These are phyloP conservation scores for Saturnispora gosingensis DNA, from an alignment of 805 yeast genomes.

Conservation along the genomic window DNA sequence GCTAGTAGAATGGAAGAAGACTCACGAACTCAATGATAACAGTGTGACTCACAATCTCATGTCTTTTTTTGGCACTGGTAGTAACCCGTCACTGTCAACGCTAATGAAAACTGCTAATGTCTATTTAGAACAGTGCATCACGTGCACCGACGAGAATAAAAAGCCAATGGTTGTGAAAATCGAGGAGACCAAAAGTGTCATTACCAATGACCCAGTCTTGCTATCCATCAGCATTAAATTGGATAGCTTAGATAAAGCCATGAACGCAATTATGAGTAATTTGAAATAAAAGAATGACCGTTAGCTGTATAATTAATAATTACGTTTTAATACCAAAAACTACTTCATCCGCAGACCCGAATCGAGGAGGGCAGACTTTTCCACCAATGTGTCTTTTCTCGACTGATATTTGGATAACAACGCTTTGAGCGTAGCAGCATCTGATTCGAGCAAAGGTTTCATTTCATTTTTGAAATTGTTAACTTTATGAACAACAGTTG, in stretches of 20 bases:
- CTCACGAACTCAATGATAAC: background rate
- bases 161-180: conserved; percentile 47
- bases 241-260: conserved; percentile 47
- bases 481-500: background rate
- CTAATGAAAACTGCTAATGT: conserved; percentile 34
- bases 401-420: background rate
- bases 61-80: conserved; percentile 4
- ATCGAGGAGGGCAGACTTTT: background rate
- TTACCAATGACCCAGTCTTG: conserved; percentile 60
- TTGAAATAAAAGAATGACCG: background rate
- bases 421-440: background rate
- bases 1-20: conserved; percentile 25
- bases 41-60: background rate
- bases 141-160: conserved; percentile 37
- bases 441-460: background rate
- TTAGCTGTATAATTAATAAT: no score
- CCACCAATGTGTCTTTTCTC: background rate
- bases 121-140: conserved; percentile 53
- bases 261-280: conserved; percentile 12
- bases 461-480: background rate
- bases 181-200: conserved; percentile 46
- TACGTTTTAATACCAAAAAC: background rate
- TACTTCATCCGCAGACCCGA: background rate
- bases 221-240: conserved; percentile 55
- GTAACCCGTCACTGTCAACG: conserved; percentile 26